Evolutionary conservation across 2,329 filamentous ascomycete species (phyloP).

Genomic region (Colletotrichum trifolii): DNA sequence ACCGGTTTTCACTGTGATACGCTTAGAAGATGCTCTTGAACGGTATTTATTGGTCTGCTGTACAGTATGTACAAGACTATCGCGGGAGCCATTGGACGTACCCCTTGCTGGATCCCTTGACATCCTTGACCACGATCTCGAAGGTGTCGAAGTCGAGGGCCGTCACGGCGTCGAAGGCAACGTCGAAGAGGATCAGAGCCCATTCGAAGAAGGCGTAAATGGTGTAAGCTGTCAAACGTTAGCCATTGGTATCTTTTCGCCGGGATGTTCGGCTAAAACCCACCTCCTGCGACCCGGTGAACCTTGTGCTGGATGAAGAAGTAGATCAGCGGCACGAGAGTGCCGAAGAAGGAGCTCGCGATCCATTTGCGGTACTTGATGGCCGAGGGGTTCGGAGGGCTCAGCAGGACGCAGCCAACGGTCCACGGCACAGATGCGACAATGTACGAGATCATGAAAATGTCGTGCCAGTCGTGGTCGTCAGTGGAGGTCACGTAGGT

Average conservation of each 20-base stretch:
- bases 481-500: constrained; percentile 99
- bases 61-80: constrained; percentile 64
- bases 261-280: constrained; percentile 45
- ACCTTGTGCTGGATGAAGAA: constrained; percentile 99
- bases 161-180: constrained; percentile 95
- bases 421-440: constrained; percentile 97
- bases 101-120: constrained; percentile 94
- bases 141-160: constrained; percentile 90
- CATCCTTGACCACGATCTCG: constrained; percentile 88
- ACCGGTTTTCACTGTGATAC: constrained; percentile 58
- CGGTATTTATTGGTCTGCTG: constrained; percentile 46
- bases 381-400: constrained; percentile 83
- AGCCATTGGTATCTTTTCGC: neutral
- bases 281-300: constrained; percentile 92
- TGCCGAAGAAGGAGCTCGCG: constrained; percentile 87
- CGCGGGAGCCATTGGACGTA: constrained; percentile 97
- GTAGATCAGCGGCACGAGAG: constrained; percentile 89
- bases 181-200: constrained; percentile 93
- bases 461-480: constrained; percentile 98
- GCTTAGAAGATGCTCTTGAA: constrained; percentile 53
- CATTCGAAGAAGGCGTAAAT: constrained; percentile 99
- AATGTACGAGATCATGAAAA: constrained; percentile 99
- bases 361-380: constrained; percentile 91
- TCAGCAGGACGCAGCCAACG: constrained; percentile 86
- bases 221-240: constrained; percentile 79